Evolutionary conservation across 495 filamentous ascomycete species (phyloP).

Genomic region (Penicillium coprophilum): DNA sequence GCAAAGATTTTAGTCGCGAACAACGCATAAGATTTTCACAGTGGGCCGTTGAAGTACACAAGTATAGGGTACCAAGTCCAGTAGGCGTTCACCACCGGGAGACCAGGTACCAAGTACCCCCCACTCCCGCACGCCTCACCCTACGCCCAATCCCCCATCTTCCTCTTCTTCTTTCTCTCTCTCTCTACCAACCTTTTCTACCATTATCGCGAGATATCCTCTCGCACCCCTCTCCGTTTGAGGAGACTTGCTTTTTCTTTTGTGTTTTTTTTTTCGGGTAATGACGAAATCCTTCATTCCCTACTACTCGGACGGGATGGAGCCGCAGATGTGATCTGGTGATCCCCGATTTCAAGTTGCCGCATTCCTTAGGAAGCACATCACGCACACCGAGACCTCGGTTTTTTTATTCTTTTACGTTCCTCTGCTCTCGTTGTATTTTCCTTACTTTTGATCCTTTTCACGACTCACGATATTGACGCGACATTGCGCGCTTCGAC

Average conservation of each 20-base stretch:
- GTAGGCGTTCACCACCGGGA: not conserved
- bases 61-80: constrained; percentile 17
- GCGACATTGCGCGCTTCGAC: constrained; percentile 29
- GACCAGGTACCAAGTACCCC: constrained; percentile 19
- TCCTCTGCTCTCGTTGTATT: constrained; percentile 35
- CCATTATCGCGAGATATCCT: constrained; percentile 16
- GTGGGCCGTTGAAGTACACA: constrained; percentile 12
- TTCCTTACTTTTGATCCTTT: constrained; percentile 20
- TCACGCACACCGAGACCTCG: constrained; percentile 16
- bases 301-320: constrained; percentile 26
- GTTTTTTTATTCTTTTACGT: constrained; percentile 22
- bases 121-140: constrained; percentile 17
- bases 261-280: constrained; percentile 24
- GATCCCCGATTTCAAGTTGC: constrained; percentile 26
- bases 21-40: constrained; percentile 20
- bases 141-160: constrained; percentile 22
- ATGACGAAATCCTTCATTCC: constrained; percentile 24
- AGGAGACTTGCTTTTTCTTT: constrained; percentile 25
- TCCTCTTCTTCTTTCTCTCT: constrained; percentile 17
- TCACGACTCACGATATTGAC: constrained; percentile 42
- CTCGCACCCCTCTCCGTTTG: constrained; percentile 16
- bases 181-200: constrained; percentile 17
- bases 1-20: constrained; percentile 16
- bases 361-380: constrained; percentile 29
- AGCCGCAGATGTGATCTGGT: constrained; percentile 35